Base-by-base conservation (phyloP, 257 asterid species). In the Phtheirospermum japonicum region DNA sequence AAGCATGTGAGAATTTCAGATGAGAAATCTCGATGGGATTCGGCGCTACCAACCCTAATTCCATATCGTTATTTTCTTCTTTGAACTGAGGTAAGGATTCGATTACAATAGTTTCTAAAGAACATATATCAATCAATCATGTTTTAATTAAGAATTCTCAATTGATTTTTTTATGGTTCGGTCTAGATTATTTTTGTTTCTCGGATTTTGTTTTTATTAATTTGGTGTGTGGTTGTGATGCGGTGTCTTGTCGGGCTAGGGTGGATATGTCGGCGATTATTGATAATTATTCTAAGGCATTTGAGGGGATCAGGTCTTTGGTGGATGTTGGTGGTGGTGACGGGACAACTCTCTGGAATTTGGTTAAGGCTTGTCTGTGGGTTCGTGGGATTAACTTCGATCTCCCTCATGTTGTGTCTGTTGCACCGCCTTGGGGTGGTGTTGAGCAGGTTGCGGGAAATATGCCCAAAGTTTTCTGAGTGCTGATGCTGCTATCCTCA, bases 401-500 rank as follows among this genome's bases (percentile, higher is more conserved):
- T 49, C 55, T 49, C 13, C 55, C 31, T 28, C 55, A 86, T 33
- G 95, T 84, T 0, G 75, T 74, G 4, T 64, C 79, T 1, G 69
- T 23, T 2, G 86, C 89, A 0, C 74, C 80, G 5, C 34, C 0
- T 0, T n/a, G 34, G 36, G 51, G 68, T 11, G 84, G 89, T 12
- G 68, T 85, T 9, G 69, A 77, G 42, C 76, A 74, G 16, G 82
- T 84, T 5, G 88, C 61, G 8, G 95, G 97, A 1, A 64, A 84
- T 71, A 86, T 86, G 91, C 84, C 86, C 49, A 67, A 20, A 23
- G 30, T 12, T 73, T 89, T 46, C 97, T 91, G 0, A 83, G 76
- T 30, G 94, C 88, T 4, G 87, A 89, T 63, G 91, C 82, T 36
- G n/a, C n/a, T n/a, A n/a, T n/a, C n/a, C n/a, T n/a, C n/a, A n/a